Evolutionary conservation across 2,329 filamentous ascomycete species (phyloP).

Genomic region (Aspergillus neotritici): DNA sequence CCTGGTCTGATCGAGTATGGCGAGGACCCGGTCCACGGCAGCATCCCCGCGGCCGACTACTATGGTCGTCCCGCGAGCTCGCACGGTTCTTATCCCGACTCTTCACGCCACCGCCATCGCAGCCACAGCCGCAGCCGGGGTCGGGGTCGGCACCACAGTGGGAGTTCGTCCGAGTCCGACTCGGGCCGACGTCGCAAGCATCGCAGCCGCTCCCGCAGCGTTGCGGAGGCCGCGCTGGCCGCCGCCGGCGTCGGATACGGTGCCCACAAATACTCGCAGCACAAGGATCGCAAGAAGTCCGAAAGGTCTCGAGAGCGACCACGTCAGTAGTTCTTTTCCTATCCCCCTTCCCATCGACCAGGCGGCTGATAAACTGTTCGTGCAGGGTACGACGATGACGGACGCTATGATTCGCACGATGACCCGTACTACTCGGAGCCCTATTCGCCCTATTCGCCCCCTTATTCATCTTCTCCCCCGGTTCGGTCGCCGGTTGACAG

Average conservation of each 20-base stretch:
- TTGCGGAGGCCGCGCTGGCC: conserved; percentile 53
- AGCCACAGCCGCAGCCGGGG: conserved; percentile 47
- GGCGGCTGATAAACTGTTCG: conserved; percentile 15
- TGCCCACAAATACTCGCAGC: conserved; percentile 53
- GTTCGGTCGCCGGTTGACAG: conserved; percentile 27
- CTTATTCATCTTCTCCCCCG: conserved; percentile 35
- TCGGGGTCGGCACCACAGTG: conserved; percentile 32
- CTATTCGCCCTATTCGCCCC: conserved; percentile 33
- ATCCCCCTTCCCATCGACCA: conserved; percentile 2
- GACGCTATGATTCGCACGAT: conserved; percentile 35
- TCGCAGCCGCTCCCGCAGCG: conserved; percentile 37
- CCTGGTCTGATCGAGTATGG: conserved; percentile 60
- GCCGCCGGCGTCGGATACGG: conserved; percentile 54
- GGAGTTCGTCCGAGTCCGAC: conserved; percentile 36
- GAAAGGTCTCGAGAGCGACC: conserved; percentile 44
- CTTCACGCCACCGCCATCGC: conserved; percentile 30
- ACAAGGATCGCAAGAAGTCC: conserved; percentile 51
- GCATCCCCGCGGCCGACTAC: conserved; percentile 44
- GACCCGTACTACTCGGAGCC: conserved; percentile 37
- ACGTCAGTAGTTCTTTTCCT: conserved; percentile 37
- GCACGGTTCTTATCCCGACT: conserved; percentile 36
- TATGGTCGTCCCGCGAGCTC: conserved; percentile 39
- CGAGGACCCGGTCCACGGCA: conserved; percentile 56
- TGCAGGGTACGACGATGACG: conserved; percentile 26
- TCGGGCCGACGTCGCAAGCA: conserved; percentile 29